Conservation (phyloP, 371 early-diverging fungal species). For the Mucor lusitanicus region DNA sequence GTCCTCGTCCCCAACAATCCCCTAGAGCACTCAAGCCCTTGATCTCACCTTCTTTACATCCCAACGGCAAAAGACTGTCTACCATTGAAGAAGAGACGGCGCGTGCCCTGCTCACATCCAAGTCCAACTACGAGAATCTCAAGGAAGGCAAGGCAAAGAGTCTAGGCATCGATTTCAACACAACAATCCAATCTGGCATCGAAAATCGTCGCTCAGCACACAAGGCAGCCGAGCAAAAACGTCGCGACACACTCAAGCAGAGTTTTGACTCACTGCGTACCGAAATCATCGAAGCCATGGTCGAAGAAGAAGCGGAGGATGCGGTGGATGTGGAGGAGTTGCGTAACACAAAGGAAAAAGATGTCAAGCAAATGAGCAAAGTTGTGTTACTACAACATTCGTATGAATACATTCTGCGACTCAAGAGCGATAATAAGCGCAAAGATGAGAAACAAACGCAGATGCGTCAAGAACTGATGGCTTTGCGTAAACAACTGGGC, state of each 20-base stretch:
- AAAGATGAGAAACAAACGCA: slow-evolving; percentile 41
- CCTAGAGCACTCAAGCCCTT: slow-evolving; percentile 49
- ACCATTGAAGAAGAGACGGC: slow-evolving; percentile 54
- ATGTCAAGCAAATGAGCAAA: slow-evolving; percentile 58
- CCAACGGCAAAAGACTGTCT: slow-evolving; percentile 39
- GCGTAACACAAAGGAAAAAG: slow-evolving; percentile 37
- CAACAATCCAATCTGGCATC: slow-evolving; percentile 71
- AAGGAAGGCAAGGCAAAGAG: slow-evolving; percentile 83
- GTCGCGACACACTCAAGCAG: slow-evolving; percentile 87
- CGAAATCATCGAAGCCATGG: slow-evolving; percentile 68
- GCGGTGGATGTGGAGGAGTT: slow-evolving; percentile 14
- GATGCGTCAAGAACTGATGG: slow-evolving; percentile 40
- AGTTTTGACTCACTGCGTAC: slow-evolving; percentile 82
- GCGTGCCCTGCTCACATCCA: slow-evolving; percentile 61
- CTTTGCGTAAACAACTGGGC: slow-evolving; percentile 34
- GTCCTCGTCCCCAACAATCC: slow-evolving; percentile 29
- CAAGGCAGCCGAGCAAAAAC: slow-evolving; percentile 92
- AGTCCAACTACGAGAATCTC: slow-evolving; percentile 86
- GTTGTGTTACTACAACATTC: slow-evolving; percentile 52
- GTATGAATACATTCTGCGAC: slow-evolving; percentile 59
- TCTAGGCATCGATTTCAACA: slow-evolving; percentile 71
- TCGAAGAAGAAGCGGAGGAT: slow-evolving; percentile 32
- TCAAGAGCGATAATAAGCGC: slow-evolving; percentile 49
- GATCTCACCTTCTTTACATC: slow-evolving; percentile 56
- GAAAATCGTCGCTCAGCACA: slow-evolving; percentile 80